Conservation (phyloP, 2,329 filamentous ascomycete genomes). For the Microdochium nivale region DNA sequence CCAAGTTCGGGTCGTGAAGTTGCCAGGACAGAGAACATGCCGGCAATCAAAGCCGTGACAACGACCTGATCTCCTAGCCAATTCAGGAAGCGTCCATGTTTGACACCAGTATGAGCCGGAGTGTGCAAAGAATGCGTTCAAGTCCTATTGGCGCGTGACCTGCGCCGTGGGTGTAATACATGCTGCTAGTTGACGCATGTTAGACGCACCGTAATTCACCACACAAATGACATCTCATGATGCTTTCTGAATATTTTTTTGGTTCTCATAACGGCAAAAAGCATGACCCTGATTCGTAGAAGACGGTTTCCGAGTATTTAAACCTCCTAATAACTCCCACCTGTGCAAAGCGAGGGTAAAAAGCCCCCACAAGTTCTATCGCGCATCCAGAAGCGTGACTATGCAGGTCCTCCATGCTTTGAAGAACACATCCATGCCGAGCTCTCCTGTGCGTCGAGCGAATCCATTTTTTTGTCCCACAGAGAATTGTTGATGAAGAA, state of each 20-base stretch:
- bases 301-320: conserved; percentile 24
- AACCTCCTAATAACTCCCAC: conserved; percentile 27
- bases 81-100: no score
- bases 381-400: conserved; percentile 39
- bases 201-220: no score
- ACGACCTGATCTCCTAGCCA: no score
- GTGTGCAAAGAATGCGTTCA: no score
- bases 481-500: conserved; percentile 1
- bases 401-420: conserved; percentile 31
- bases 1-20: no score
- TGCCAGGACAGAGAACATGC: no score
- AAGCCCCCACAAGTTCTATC: conserved; percentile 37
- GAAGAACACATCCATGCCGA: conserved; percentile 23
- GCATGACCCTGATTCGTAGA: conserved; percentile 25
- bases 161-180: no score
- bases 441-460: conserved; percentile 21
- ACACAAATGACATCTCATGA: conserved; percentile 1
- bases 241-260: conserved; percentile 8
- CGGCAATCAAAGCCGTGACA: no score
- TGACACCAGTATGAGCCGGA: no score
- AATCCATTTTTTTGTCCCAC: conserved; percentile 6
- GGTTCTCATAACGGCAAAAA: conserved; percentile 18
- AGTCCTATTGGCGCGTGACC: no score
- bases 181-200: no score
- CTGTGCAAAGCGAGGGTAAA: conserved; percentile 32